phyloP scores from a whole-genome alignment of 2,329 filamentous ascomycete genomes.

The Diaporthe caulivora region DNA sequence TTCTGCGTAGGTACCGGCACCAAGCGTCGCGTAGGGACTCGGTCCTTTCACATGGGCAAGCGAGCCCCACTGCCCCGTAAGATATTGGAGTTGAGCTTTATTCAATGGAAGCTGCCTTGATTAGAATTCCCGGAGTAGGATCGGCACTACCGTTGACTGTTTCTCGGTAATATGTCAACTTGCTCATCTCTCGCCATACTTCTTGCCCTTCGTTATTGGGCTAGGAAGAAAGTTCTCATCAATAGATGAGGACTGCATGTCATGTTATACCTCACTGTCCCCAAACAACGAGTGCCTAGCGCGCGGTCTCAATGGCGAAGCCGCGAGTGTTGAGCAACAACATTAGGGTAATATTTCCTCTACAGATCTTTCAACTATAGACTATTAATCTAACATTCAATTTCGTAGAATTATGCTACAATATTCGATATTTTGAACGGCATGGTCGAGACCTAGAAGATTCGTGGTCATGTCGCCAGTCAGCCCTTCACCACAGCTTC shows the following conservation, averaged over 20 bases:
- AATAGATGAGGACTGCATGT: conserved; percentile 16
- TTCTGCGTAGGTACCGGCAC: too few species aligned
- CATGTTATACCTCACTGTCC: not conserved
- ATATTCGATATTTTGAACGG: not conserved
- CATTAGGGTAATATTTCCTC: not conserved
- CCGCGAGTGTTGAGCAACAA: too few species aligned
- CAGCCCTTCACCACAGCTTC: conserved; percentile 13
- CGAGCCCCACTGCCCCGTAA: too few species aligned
- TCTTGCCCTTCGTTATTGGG: not conserved
- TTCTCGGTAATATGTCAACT: not conserved
- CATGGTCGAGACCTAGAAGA: conserved; percentile 13
- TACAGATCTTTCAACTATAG: not conserved
- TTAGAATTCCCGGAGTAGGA: conserved; percentile 28
- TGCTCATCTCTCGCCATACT: not conserved
- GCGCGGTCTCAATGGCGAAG: not conserved
- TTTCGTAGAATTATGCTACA: not conserved
- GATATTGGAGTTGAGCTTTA: too few species aligned
- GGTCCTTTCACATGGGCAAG: too few species aligned
- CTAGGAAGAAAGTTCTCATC: not conserved
- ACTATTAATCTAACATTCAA: not conserved
- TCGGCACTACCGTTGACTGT: not conserved
- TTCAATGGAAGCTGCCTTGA: not conserved
- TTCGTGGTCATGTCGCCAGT: conserved; percentile 22
- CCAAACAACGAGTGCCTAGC: not conserved
- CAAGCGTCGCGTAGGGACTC: too few species aligned